A percentile compares a stretch with the other conserved stretches of the same genome.
Evolutionary conservation across 352 stramenopile species (phyloP).

Genomic region (Phytophthora foliorum): DNA sequence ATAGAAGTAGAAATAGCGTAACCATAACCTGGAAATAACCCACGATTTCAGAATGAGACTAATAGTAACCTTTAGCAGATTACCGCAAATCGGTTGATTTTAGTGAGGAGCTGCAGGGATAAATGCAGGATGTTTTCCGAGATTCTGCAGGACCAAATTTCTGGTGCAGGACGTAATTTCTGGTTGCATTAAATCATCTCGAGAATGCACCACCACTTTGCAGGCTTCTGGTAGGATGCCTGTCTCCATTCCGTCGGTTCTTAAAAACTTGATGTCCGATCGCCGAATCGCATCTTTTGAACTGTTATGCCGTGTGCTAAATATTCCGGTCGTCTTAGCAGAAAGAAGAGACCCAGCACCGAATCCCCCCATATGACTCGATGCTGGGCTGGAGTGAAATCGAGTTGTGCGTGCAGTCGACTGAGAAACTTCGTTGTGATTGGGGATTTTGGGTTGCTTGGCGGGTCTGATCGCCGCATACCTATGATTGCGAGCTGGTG

Average conservation of each 20-base stretch:
- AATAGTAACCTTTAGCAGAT: too few species aligned
- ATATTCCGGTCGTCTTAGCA: constrained; percentile 4
- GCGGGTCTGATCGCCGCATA: constrained; percentile 27
- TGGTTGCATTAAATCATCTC: too few species aligned
- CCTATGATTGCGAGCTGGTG: constrained; percentile 34
- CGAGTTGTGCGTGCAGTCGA: neutral
- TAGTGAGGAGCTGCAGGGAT: too few species aligned
- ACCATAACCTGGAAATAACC: too few species aligned
- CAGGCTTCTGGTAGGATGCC: neutral
- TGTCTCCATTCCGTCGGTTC: neutral
- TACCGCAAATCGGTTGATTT: too few species aligned
- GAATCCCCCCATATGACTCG: constrained; percentile 14
- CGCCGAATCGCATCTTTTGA: constrained; percentile 3
- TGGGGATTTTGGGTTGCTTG: constrained; percentile 1
- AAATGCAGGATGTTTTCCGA: too few species aligned
- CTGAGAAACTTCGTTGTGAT: constrained; percentile 22
- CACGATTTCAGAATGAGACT: too few species aligned
- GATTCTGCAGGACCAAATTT: too few species aligned
- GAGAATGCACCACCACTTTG: neutral
- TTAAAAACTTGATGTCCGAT: constrained; percentile 4
- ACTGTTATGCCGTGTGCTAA: neutral
- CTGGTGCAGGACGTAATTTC: too few species aligned
- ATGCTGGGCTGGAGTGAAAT: constrained; percentile 1
- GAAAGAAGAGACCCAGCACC: too few species aligned
- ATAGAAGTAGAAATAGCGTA: too few species aligned